Evolutionary conservation across 2,329 filamentous ascomycete species (phyloP).

Genomic region (Penicillium rolfsii): DNA sequence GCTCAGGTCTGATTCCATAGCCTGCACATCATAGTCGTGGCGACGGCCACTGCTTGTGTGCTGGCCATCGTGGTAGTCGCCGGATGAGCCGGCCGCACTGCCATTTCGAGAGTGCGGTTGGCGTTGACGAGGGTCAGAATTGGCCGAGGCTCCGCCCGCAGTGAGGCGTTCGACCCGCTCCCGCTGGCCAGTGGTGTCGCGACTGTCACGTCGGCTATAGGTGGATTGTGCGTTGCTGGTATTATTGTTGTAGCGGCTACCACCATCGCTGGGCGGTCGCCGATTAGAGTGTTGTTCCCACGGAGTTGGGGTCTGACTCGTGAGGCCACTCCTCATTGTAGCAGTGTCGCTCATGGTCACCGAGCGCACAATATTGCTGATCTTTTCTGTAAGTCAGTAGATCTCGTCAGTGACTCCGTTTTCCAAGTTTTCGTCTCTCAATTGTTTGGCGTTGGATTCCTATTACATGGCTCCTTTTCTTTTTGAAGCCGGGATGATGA

Average conservation of each 20-base stretch:
- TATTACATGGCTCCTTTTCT: not conserved
- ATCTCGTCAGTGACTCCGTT: conserved; percentile 29
- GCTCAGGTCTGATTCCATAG: conserved; percentile 84
- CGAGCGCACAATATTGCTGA: conserved; percentile 88
- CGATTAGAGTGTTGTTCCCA: conserved; percentile 56
- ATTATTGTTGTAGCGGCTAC: conserved; percentile 30
- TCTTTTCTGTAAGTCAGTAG: conserved; percentile 69
- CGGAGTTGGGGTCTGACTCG: conserved; percentile 66
- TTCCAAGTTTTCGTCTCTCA: not conserved
- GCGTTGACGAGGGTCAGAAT: conserved; percentile 25
- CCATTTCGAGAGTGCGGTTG: conserved; percentile 72
- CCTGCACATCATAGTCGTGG: conserved; percentile 94
- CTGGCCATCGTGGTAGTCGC: conserved; percentile 76
- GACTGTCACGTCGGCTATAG: conserved; percentile 43
- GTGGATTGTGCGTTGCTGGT: conserved; percentile 21
- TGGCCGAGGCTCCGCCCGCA: conserved; percentile 28
- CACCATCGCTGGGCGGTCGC: conserved; percentile 40
- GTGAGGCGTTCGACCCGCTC: conserved; percentile 53
- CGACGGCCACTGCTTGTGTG: conserved; percentile 69
- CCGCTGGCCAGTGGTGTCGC: conserved; percentile 46
- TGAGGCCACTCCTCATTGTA: conserved; percentile 50
- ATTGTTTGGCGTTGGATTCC: not conserved
- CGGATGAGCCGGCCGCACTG: conserved; percentile 74
- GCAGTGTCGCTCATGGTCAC: conserved; percentile 69
- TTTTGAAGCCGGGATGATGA: not conserved